Evolutionary conservation across 768 basidiomycete genomes (phyloP).

Genomic region (Favolaschia claudopus): DNA sequence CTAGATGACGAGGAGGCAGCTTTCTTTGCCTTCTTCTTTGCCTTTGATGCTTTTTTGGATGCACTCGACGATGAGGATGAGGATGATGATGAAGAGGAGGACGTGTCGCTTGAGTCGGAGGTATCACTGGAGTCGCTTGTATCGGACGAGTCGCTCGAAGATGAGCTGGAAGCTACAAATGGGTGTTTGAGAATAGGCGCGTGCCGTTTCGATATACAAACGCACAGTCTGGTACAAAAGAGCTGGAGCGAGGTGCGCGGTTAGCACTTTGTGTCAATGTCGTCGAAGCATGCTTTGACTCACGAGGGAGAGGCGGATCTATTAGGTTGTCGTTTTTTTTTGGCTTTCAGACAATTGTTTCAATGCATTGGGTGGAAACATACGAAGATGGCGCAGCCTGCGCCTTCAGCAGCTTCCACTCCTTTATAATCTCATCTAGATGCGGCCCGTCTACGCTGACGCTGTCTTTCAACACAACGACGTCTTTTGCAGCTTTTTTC

Average conservation of each 20-base stretch:
- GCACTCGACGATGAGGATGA: conserved; percentile 11
- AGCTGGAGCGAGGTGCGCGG: conserved; percentile 34
- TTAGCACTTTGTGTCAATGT: too few species aligned
- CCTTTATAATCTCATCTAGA: conserved; percentile 69
- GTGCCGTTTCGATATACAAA: background rate
- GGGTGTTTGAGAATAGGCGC: too few species aligned
- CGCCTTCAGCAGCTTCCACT: conserved; percentile 60
- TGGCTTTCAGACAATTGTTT: background rate
- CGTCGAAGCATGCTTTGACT: too few species aligned
- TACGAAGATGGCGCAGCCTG: conserved; percentile 28
- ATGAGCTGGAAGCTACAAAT: conserved; percentile 12
- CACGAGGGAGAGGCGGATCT: too few species aligned
- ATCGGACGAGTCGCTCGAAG: conserved; percentile 5
- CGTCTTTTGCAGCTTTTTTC: conserved; percentile 73
- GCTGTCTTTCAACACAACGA: conserved; percentile 67
- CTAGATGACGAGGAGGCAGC: conserved; percentile 29
- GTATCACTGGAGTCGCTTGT: background rate
- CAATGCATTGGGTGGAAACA: background rate
- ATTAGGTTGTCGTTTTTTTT: background rate
- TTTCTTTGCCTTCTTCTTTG: conserved; percentile 26
- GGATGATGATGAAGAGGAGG: conserved; percentile 27
- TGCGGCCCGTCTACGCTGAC: conserved; percentile 55
- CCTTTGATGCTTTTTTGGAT: conserved; percentile 32
- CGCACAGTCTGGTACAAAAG: conserved; percentile 24
- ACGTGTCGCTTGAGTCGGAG: conserved; percentile 15